Percentiles rank a stretch among this genome's conserved stretches.
phyloP scores from a whole-genome alignment of 768 basidiomycete genomes.

The Pilatotrama ljubarskyi region DNA sequence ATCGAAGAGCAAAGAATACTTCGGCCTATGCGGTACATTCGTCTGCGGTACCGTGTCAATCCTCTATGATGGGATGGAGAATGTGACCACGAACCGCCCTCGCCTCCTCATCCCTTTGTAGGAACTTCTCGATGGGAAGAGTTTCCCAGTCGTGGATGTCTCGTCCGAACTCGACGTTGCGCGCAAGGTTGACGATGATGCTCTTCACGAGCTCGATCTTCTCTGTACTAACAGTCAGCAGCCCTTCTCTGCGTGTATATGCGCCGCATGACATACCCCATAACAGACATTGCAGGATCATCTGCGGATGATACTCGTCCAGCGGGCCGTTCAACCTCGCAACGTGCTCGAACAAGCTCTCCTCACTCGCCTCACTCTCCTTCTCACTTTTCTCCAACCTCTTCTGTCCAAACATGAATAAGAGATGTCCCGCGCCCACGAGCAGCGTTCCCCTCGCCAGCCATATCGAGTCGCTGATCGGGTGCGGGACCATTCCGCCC shows the following conservation, averaged over 20 bases:
- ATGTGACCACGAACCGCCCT: slow-evolving; percentile 15
- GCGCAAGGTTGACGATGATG: slow-evolving; percentile 69
- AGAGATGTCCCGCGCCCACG: slow-evolving; percentile 79
- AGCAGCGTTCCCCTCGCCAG: slow-evolving; percentile 79
- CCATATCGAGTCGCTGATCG: slow-evolving; percentile 92
- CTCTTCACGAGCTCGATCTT: slow-evolving; percentile 85
- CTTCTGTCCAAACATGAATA: slow-evolving; percentile 73
- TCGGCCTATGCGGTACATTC: slow-evolving; percentile 32
- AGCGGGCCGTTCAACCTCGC: slow-evolving; percentile 84
- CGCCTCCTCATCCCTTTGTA: slow-evolving; percentile 34
- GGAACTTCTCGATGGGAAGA: slow-evolving; percentile 59
- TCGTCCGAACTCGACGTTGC: slow-evolving; percentile 38
- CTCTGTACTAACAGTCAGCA: slow-evolving; percentile 42
- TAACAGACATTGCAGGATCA: slow-evolving; percentile 86
- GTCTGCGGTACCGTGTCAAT: neutral
- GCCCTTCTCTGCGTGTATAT: neutral
- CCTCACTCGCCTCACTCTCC: slow-evolving; percentile 26
- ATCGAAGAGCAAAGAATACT: slow-evolving; percentile 57
- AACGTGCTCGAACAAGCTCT: slow-evolving; percentile 79
- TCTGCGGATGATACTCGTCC: slow-evolving; percentile 90
- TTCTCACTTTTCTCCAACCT: slow-evolving; percentile 18
- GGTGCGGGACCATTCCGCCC: slow-evolving; percentile 71
- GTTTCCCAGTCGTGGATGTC: slow-evolving; percentile 42
- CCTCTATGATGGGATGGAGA: neutral
- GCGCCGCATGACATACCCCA: slow-evolving; percentile 64